Conservation (phyloP, 106 monocot species). For the Dendrobium chrysotoxum region DNA sequence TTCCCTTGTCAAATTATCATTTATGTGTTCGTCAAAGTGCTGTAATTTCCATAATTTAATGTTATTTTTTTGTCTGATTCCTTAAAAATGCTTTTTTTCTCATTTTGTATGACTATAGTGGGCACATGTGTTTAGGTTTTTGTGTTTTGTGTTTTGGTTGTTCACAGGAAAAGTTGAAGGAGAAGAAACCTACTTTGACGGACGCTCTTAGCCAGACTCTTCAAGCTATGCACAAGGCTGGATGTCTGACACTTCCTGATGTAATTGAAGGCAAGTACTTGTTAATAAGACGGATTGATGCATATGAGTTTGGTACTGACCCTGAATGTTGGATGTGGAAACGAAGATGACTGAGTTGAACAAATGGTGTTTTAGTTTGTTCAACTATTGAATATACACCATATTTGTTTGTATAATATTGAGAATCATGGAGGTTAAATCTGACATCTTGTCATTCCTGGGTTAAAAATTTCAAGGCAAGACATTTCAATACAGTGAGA, state of each 20-base stretch:
- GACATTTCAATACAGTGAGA: no score
- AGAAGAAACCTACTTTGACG: conserved; percentile 63
- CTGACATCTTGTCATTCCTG: no score
- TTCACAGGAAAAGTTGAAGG: conserved; percentile 94
- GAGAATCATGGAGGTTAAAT: neutral
- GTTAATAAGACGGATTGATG: conserved; percentile 1
- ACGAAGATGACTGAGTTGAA: neutral
- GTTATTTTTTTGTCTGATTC: neutral
- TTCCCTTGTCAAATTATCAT: neutral
- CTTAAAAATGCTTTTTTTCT: neutral
- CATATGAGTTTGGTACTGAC: neutral
- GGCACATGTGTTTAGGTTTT: neutral
- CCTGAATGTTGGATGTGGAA: neutral
- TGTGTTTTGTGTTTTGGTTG: conserved; percentile 4
- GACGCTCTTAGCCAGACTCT: conserved; percentile 88
- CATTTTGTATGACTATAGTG: neutral
- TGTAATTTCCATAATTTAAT: neutral
- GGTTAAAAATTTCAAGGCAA: no score
- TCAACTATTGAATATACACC: neutral
- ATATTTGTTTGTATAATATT: neutral
- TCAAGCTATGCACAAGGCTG: conserved; percentile 81
- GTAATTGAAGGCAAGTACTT: conserved; percentile 68
- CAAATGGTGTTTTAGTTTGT: neutral
- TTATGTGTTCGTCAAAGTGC: neutral
- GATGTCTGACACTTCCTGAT: conserved; percentile 81